phyloP scores from a whole-genome alignment of 345 rosid genomes.

The Pugionium dolabratum region DNA sequence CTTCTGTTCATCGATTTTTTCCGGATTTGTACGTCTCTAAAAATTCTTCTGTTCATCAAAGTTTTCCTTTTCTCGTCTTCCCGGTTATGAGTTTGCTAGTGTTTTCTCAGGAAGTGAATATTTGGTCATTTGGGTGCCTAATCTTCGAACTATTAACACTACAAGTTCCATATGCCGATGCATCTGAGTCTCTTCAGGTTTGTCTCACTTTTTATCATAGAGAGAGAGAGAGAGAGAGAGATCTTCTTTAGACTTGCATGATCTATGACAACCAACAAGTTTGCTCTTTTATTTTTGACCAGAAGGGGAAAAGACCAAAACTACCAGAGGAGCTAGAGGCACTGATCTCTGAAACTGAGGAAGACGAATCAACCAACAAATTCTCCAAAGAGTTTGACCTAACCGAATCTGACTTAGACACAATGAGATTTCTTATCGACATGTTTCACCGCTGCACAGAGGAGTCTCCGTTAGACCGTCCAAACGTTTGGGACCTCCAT shows the following conservation, averaged over 20 bases:
- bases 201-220: constrained; percentile 12
- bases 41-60: constrained; percentile 1
- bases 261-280: neutral
- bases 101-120: constrained; percentile 78
- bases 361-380: constrained; percentile 38
- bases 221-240: too few relatives aligned
- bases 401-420: constrained; percentile 49
- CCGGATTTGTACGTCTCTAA: constrained; percentile 69
- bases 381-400: constrained; percentile 39
- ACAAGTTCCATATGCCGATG: constrained; percentile 64
- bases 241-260: neutral
- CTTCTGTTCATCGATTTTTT: constrained; percentile 12
- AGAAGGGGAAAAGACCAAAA: constrained; percentile 76
- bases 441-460: constrained; percentile 67
- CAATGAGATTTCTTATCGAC: constrained; percentile 65
- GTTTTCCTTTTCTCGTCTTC: constrained; percentile 8
- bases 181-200: constrained; percentile 73
- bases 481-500: constrained; percentile 59
- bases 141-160: constrained; percentile 84
- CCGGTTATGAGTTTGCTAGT: constrained; percentile 29
- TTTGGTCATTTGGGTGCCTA: constrained; percentile 96
- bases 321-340: constrained; percentile 63
- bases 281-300: constrained; percentile 31
- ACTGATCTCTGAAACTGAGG: constrained; percentile 40
- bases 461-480: constrained; percentile 69